phyloP scores from a whole-genome alignment of 306 rosid species.

The Prinsepia uniflora region DNA sequence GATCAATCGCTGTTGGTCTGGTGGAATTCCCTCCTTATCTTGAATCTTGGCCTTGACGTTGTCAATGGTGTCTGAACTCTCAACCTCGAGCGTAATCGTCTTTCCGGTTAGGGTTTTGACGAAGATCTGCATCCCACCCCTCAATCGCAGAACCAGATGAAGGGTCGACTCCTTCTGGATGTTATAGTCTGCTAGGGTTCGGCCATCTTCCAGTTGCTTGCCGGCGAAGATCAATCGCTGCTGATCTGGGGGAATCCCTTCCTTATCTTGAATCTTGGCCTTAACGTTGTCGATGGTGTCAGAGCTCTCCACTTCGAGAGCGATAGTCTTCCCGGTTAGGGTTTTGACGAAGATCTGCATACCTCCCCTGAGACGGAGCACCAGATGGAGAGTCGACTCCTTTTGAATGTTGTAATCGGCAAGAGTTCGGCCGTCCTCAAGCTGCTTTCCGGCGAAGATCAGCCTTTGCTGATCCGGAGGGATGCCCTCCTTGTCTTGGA shows the following conservation, averaged over 20 bases:
- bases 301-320: conserved; percentile 43
- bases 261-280: conserved; percentile 49
- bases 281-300: conserved; percentile 48
- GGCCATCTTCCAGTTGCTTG: conserved; percentile 37
- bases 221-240: conserved; percentile 42
- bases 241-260: conserved; percentile 37
- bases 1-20: conserved; percentile 43
- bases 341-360: conserved; percentile 49
- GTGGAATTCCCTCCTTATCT: conserved; percentile 46
- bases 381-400: conserved; percentile 37
- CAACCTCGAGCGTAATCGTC: conserved; percentile 42
- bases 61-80: conserved; percentile 42
- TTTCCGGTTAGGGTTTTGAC: conserved; percentile 43
- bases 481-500: conserved; percentile 41
- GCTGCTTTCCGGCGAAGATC: conserved; percentile 41
- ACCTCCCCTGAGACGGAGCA: conserved; percentile 34
- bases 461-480: conserved; percentile 39
- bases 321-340: conserved; percentile 36
- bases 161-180: conserved; percentile 46
- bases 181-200: conserved; percentile 38
- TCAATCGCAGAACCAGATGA: conserved; percentile 27
- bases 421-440: conserved; percentile 34
- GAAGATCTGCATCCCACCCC: conserved; percentile 44
- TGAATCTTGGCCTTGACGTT: conserved; percentile 47
- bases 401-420: conserved; percentile 49